A percentile compares a stretch with the other conserved stretches of the same genome.
Conservation (phyloP, 805 yeast genomes). For the Torulaspora quercuum region DNA sequence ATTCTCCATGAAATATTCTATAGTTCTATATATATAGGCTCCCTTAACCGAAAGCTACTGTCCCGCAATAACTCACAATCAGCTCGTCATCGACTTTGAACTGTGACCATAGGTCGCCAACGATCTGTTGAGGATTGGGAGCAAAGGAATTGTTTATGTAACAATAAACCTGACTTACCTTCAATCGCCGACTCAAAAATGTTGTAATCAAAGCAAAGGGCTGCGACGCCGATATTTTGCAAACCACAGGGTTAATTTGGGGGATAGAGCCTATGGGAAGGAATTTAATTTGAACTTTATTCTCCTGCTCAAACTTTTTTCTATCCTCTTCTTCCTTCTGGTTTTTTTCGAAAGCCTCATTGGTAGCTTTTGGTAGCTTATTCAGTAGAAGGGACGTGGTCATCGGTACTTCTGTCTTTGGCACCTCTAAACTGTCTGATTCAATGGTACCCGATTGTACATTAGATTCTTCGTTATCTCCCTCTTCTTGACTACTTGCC, state of each 20-base stretch:
- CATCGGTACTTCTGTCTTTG: slow-evolving; percentile 16
- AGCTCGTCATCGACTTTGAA: slow-evolving; percentile 33
- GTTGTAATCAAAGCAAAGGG: slow-evolving; percentile 27
- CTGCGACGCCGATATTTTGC: slow-evolving; percentile 30
- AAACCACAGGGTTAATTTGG: slow-evolving; percentile 27
- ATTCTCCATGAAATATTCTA: no score
- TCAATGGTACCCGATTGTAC: slow-evolving; percentile 5
- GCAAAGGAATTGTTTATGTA: slow-evolving; percentile 39
- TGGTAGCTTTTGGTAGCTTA: slow-evolving; percentile 15
- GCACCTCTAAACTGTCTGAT: slow-evolving; percentile 3
- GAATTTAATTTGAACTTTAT: slow-evolving; percentile 29
- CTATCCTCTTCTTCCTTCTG: slow-evolving; percentile 4
- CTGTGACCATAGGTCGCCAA: slow-evolving; percentile 35
- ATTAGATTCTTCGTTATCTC: slow-evolving; percentile 3
- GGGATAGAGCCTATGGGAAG: slow-evolving; percentile 34
- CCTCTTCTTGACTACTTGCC: slow-evolving; percentile 19
- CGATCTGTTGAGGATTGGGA: slow-evolving; percentile 35
- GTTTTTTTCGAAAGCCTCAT: slow-evolving; percentile 13
- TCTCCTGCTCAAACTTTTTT: slow-evolving; percentile 1
- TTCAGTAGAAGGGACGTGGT: slow-evolving; percentile 18
- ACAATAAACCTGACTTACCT: slow-evolving; percentile 28
- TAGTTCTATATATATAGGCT: no score
- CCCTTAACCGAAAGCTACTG: slow-evolving; percentile 36
- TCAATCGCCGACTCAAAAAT: slow-evolving; percentile 25
- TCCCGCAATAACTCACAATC: slow-evolving; percentile 36